phyloP scores from a whole-genome alignment of 2,329 filamentous ascomycete genomes.

The Alternaria gansuensis region DNA sequence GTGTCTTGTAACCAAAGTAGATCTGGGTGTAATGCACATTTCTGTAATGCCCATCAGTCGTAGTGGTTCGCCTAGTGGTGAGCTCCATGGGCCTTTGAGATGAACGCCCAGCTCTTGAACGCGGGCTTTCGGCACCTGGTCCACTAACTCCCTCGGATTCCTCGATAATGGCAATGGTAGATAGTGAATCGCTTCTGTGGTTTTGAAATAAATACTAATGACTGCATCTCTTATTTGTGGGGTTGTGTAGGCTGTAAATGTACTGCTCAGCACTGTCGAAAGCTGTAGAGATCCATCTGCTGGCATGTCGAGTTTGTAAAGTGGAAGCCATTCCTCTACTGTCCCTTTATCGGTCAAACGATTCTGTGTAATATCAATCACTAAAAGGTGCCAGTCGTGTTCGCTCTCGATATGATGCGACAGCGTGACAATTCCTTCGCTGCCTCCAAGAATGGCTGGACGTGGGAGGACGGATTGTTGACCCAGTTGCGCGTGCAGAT shows the following conservation, averaged over 20 bases:
- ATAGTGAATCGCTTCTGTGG: constrained; percentile 11
- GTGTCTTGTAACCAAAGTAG: neutral
- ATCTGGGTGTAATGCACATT: constrained; percentile 30
- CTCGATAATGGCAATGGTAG: constrained; percentile 5
- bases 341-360: neutral
- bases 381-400: constrained; percentile 23
- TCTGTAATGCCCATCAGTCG: constrained; percentile 23
- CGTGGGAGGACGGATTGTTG: constrained; percentile 49
- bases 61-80: constrained; percentile 3
- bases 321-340: constrained; percentile 28
- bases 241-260: constrained; percentile 12
- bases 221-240: neutral
- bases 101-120: constrained; percentile 41
- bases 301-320: constrained; percentile 50
- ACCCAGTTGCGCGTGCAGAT: constrained; percentile 43
- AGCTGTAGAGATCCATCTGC: constrained; percentile 36
- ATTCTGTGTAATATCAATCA: constrained; percentile 23
- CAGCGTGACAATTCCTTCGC: constrained; percentile 12
- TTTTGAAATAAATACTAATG: constrained; percentile 32
- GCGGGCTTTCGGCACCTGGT: constrained; percentile 2
- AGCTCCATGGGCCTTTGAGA: constrained; percentile 14
- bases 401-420: constrained; percentile 26
- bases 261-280: neutral
- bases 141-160: neutral
- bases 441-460: constrained; percentile 4